Base-by-base conservation (phyloP, 2,329 filamentous ascomycete species). In the Fusarium denticulatum region DNA sequence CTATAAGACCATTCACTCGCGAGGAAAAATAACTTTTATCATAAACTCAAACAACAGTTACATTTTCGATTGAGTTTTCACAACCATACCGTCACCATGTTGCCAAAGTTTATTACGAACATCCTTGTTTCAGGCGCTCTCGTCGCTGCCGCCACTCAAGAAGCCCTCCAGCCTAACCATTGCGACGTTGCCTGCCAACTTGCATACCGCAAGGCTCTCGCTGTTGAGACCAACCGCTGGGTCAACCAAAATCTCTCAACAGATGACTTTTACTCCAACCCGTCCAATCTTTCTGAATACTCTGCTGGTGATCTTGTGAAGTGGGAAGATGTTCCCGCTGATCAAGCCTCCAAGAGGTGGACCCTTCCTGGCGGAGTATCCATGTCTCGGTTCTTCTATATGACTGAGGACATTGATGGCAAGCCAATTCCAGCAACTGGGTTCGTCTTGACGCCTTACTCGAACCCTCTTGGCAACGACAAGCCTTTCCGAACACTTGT, bases 401-500 rank as follows among this genome's bases (percentile, higher is more conserved):
- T 70, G 22, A 26, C 52, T 1, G 66, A 70, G 12, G 67, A 70
- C 3, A 70, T 70, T 3, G 37, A 70, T 6, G 67, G 60, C 3
- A 70, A 70, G 13, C 53, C 66, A 0, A 60, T 70, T 7, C 67
- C 67, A 1, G 67, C 67, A 2, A 70, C 66, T 9, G 67, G 42
- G 0, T 70, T 70, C 10, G 66, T 59, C 1, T 26, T 70, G 12
- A 60, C 40, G 3, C 67, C 67, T 10, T 70, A 70, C 14, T 49
- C 53, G 0, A 70, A 70, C 22, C 67, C 67, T 3, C 66, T 70
- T 4, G 67, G 66, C 4, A 28, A 53, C 4, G 46, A 70, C 4
- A 70, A 70, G 7, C 67, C 67, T 7, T 65, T 70, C 32, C 60
- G 67, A 1, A 70, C 67, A 9, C 6, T 70, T 6, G 66, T 70